A percentile compares a stretch with the other conserved stretches of the same genome.
These are phyloP conservation scores for Hemisphaericaspora xylofermentans DNA, from an alignment of 1,139 yeast species.

Conservation along the genomic window DNA sequence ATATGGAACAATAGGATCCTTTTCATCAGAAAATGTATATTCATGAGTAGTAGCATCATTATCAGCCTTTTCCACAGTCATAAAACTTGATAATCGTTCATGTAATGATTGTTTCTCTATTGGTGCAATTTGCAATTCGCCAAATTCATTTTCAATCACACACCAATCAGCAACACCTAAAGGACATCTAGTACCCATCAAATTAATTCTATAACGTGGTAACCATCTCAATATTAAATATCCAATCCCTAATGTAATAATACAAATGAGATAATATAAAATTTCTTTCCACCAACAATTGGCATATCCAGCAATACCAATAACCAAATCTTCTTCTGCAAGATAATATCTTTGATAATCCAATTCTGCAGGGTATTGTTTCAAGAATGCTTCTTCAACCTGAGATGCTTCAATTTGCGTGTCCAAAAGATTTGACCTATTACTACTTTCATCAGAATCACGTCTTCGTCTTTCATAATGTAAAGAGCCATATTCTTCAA, in stretches of 20 bases:
- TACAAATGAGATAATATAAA: constrained; percentile 55
- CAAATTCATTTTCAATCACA: constrained; percentile 90
- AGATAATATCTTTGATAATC: constrained; percentile 80
- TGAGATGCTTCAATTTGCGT: constrained; percentile 13
- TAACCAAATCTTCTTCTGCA: constrained; percentile 91
- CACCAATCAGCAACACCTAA: constrained; percentile 90
- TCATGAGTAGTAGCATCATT: constrained; percentile 19
- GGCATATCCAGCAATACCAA: constrained; percentile 89
- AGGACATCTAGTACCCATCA: constrained; percentile 66
- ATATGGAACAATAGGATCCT: constrained; percentile 68
- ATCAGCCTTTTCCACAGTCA: constrained; percentile 33
- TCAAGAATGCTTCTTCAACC: constrained; percentile 41
- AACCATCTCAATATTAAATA: constrained; percentile 81
- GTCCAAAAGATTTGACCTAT: constrained; percentile 19
- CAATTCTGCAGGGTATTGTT: constrained; percentile 42
- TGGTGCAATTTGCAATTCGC: constrained; percentile 66
- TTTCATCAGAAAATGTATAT: constrained; percentile 19
- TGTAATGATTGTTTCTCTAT: constrained; percentile 63
- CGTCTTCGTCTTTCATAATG: constrained; percentile 30
- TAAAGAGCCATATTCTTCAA: constrained; percentile 39
- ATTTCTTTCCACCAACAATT: constrained; percentile 48
- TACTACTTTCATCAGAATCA: constrained; percentile 28
- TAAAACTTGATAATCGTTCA: constrained; percentile 67
- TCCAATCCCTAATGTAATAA: constrained; percentile 65
- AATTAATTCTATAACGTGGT: constrained; percentile 68